Percentiles rank a stretch among this genome's conserved stretches.
Evolutionary conservation across 768 basidiomycete species (phyloP).

Genomic region (Boletus reticulatus): DNA sequence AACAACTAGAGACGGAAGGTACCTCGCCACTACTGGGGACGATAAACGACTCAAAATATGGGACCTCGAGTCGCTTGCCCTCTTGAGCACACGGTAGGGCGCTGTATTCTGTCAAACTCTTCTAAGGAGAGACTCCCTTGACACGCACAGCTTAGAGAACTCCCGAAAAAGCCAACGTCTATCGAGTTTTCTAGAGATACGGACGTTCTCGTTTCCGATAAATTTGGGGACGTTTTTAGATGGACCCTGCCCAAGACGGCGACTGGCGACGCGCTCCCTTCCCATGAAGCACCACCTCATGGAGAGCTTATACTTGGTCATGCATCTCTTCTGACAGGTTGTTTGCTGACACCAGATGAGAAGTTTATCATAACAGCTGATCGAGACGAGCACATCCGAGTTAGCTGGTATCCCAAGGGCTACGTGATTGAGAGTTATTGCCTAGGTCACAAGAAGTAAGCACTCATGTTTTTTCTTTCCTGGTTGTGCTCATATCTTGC

Average conservation of each 20-base stretch:
- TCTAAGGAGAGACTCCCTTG: background rate
- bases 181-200: slow-evolving; percentile 61
- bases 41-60: slow-evolving; percentile 83
- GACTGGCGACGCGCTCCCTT: slow-evolving; percentile 36
- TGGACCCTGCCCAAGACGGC: slow-evolving; percentile 26
- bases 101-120: background rate
- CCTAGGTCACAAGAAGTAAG: slow-evolving; percentile 80
- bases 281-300: slow-evolving; percentile 68
- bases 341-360: slow-evolving; percentile 65
- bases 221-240: slow-evolving; percentile 94
- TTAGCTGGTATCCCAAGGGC: slow-evolving; percentile 87
- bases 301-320: slow-evolving; percentile 83
- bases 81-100: slow-evolving; percentile 62
- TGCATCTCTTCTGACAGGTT: slow-evolving; percentile 77
- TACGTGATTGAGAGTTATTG: slow-evolving; percentile 85
- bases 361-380: slow-evolving; percentile 85
- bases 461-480: background rate
- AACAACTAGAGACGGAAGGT: slow-evolving; percentile 40
- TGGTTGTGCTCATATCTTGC: background rate
- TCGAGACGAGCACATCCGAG: slow-evolving; percentile 92
- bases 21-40: slow-evolving; percentile 67
- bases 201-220: slow-evolving; percentile 82
- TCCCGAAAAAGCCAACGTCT: slow-evolving; percentile 80
- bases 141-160: slow-evolving; percentile 47
- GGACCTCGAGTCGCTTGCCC: slow-evolving; percentile 52